Base-by-base conservation (phyloP, 2,329 filamentous ascomycete species). In the Penicillium sp. region DNA sequence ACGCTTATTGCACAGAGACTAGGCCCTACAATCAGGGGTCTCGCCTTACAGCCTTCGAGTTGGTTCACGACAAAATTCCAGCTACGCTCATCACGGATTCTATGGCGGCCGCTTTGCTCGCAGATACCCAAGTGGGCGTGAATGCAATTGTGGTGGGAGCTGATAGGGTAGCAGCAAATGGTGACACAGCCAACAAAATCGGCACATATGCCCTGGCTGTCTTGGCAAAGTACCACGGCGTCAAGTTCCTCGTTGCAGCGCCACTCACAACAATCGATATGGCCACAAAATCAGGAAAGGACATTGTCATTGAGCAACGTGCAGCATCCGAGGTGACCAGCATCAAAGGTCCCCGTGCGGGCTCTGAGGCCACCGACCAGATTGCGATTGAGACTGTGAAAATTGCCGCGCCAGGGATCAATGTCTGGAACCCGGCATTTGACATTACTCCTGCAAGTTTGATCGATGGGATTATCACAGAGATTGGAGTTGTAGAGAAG, bases 161-260 rank as follows among this genome's bases (percentile, higher is more conserved):
- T 3, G 94, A 99, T 73, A 86, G 94, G 55, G 94, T 99, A 15
- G 94, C 93, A 33, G 90, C 92, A 50, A 99, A 99, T 68, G 94
- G 94, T 31, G 94, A 99, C 76, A 97, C 94, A 0, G 94, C 94
- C 55, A 99, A 99, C 79, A 99, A 99, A 80, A 95, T 99, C 60
- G 94, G 94, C 50, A 99, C 94, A 0, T 97, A 99, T 73, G 84
- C 88, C 53, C 83, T 99, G 4, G 92, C 94, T 4, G 92, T 97
- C n/a, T 82, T 96, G 31, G 94, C 94, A 23, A 87, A 84, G 63
- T 81, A 92, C 69, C 94, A 99, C 68, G 90, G 90, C 19, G 83
- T 97, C 69, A 96, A 93, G 74, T 99, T 99, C 72, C 83, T 99
- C 10, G 92, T 99, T 31, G 94, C 94, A 0, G 94, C 94, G 0